phyloP scores from a whole-genome alignment of 768 basidiomycete genomes.

The Tulasnella calospora region DNA sequence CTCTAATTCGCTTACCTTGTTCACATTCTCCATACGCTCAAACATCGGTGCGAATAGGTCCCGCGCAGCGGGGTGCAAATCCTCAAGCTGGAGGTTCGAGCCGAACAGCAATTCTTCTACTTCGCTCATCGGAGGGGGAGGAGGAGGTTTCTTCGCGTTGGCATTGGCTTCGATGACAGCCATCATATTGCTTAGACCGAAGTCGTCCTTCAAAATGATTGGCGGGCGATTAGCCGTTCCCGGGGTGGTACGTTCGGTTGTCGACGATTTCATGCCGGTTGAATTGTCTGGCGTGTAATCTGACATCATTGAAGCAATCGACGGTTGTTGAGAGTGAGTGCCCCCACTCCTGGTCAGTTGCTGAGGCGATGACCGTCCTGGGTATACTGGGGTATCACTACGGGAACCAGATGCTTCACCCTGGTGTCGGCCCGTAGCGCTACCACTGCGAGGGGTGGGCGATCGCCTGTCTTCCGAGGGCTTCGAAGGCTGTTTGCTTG shows the following conservation, averaged over 20 bases:
- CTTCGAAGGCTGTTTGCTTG: neutral
- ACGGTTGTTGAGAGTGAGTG: slow-evolving; percentile 54
- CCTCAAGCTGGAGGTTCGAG: slow-evolving; percentile 51
- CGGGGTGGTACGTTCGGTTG: slow-evolving; percentile 44
- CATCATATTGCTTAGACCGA: slow-evolving; percentile 82
- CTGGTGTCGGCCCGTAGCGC: slow-evolving; percentile 6
- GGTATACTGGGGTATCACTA: slow-evolving; percentile 35
- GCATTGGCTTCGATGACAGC: slow-evolving; percentile 73
- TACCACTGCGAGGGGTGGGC: slow-evolving; percentile 24
- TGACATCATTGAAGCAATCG: slow-evolving; percentile 71
- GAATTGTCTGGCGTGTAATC: slow-evolving; percentile 30
- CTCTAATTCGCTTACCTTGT: slow-evolving; percentile 50
- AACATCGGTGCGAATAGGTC: slow-evolving; percentile 68
- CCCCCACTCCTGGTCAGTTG: slow-evolving; percentile 24
- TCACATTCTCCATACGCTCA: slow-evolving; percentile 72
- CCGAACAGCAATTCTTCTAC: slow-evolving; percentile 57
- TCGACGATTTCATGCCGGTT: slow-evolving; percentile 33
- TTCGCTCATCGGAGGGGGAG: slow-evolving; percentile 58
- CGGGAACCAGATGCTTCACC: slow-evolving; percentile 1
- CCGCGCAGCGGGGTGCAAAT: slow-evolving; percentile 64
- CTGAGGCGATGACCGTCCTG: slow-evolving; percentile 28
- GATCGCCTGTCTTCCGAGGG: slow-evolving; percentile 18
- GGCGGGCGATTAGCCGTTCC: slow-evolving; percentile 38
- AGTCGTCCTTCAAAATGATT: slow-evolving; percentile 55
- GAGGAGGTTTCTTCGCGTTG: slow-evolving; percentile 37